A percentile compares a stretch with the other conserved stretches of the same genome.
Conservation (phyloP, 2,329 filamentous ascomycete species). For the Nannizziopsis arthrosporioides region DNA sequence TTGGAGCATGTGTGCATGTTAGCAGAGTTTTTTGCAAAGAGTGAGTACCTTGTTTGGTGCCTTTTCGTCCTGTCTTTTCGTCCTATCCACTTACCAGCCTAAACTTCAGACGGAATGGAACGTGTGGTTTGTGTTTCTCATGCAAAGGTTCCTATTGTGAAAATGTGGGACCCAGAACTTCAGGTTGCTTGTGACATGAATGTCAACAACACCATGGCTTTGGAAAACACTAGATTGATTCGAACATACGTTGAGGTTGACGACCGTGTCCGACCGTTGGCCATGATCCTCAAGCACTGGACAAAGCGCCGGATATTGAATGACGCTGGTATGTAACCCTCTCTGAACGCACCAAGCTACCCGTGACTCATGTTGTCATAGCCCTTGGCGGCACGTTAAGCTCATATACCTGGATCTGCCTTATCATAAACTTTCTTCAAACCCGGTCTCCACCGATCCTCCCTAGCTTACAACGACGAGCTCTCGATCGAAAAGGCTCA, state of each 20-base stretch:
- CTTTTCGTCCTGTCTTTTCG: not conserved
- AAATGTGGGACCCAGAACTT: conserved; percentile 93
- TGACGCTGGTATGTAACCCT: conserved; percentile 64
- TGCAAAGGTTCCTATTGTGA: conserved; percentile 95
- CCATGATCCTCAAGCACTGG: conserved; percentile 98
- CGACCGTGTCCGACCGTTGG: conserved; percentile 74
- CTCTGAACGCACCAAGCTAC: not conserved
- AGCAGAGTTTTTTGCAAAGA: conserved; percentile 69
- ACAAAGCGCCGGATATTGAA: conserved; percentile 86
- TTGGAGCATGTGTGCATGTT: conserved; percentile 84
- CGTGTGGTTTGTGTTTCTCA: conserved; percentile 88
- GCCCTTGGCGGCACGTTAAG: conserved; percentile 88
- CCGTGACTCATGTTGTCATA: conserved; percentile 30
- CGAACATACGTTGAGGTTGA: conserved; percentile 93
- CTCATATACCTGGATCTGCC: conserved; percentile 98
- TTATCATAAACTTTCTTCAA: conserved; percentile 94
- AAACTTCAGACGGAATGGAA: conserved; percentile 72
- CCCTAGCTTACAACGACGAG: conserved; percentile 68
- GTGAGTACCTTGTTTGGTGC: conserved; percentile 44
- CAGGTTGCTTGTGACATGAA: conserved; percentile 92
- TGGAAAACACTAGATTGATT: conserved; percentile 97
- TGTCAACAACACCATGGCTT: conserved; percentile 87
- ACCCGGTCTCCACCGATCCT: conserved; percentile 72
- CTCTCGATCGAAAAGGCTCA: conserved; percentile 41
- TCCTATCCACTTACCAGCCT: conserved; percentile 6